Evolutionary conservation across 352 stramenopile species (phyloP), one percentile per base, ranked within the genome.

Genomic region (Lagenidium giganteum): DNA sequence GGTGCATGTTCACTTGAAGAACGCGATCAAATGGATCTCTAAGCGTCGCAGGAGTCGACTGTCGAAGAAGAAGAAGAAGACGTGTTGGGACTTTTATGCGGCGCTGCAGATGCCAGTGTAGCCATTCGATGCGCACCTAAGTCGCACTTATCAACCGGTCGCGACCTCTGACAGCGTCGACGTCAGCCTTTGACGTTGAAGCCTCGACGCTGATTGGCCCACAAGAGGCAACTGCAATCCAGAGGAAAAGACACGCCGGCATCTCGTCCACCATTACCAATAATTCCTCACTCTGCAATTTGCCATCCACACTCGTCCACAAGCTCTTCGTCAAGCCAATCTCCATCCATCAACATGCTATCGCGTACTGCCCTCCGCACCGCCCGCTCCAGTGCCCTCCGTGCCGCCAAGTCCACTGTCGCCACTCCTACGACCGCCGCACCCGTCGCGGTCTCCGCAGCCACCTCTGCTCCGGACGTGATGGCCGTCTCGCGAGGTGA

Each of bases 401-500:
- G 40, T 16, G 37, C 51, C 11, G 34, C 50, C 42, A 52, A 53
- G 36, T 39, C 43, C 43, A 60, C 51, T 31, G 33, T 28, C 12
- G 39, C 51, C 31, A 60, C 34, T 20, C 35, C 38, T 2, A 35
- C 41, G 12, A 51, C 21, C 16, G 37, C 61, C 18, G 55, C 54
- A 3, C 50, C 48, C 16, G 47, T 45, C 4, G 32, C 47, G 4
- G 36, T 31, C 16, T 20, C 43, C 8, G 6, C 52, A 21, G 12
- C 32, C 12, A n/a, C 21, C 21, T n/a, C 40, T 13, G 8, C 25
- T 26, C 6, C 28, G 25, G 34, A 40, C 3, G 8, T 41, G 7
- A 11, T 4, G n/a, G 37, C n/a, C 3, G 47, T 80, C 2, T 81
- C 69, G 31, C 47, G 61, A 47, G 70, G 60, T 21, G 75, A 88